Base-by-base conservation (phyloP, 306 rosid genomes). In the Styphnolobium japonicum region DNA sequence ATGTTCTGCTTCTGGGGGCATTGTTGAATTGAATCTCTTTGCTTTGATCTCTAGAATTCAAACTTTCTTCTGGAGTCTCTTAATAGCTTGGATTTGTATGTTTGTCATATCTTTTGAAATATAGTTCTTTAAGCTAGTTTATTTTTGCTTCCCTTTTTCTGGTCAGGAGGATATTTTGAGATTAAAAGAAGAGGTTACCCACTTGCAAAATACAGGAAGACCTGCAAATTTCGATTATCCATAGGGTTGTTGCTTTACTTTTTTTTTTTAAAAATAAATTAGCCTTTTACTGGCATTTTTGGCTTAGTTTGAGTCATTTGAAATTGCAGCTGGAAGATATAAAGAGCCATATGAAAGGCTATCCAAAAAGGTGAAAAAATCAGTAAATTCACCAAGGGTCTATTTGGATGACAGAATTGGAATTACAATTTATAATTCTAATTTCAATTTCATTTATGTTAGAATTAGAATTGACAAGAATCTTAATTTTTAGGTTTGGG, bases 251-350 rank as follows among this genome's bases (percentile, higher is more conserved):
- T 46, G 11, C 9, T 52, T 21, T 66, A 15, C 64, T 39, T 55
- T 7, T 22, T 52, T 27, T 22, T 25, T 29, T 78, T 36, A 7
- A 7, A 39, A 39, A 39, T 6, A 39, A 39, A 3, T 65, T 19
- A 45, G 56, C 21, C 51, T 53, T 62, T 73, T 40, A 33, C 42
- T 55, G 25, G 39, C 63, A 16, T 22, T 68, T 7, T 67, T 69
- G 71, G 31, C 49, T 83, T 64, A 14, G 67, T 64, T 74, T 72
- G 65, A 39, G 73, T 73, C 78, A 62, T 69, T 69, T 71, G 77
- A 63, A 77, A 65, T 80, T 67, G 76, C 81, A 87, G 91, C 67
- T 87, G 16, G 80, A 80, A 46, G 83, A 60, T 75, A 62, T 81
- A 16, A 73, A 56, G 51, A 67, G 55, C 25, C 6, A 40, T 67